Evolutionary conservation across 768 basidiomycete genomes (phyloP), one percentile per base, ranked within the genome.

Genomic region (Leucocoprinus sp.): DNA sequence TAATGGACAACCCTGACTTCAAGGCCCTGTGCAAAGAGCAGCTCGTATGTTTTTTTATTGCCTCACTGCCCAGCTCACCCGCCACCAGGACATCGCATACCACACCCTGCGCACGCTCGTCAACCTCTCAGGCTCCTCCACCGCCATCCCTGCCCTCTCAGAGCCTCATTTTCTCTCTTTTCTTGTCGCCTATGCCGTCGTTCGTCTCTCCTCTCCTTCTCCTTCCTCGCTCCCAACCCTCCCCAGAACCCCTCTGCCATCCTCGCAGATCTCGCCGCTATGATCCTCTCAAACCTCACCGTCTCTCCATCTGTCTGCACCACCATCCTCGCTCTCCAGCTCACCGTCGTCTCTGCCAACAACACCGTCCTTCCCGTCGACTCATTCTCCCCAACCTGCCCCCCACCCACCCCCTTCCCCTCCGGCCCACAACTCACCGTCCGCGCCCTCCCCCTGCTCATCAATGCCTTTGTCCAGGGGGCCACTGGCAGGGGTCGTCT

Each of bases 241-340:
- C 17, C 37, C 31, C 54, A 97, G 93, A 86, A 92, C 63, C 84
- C 89, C n/a, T 78, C 84, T 50, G 81, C 93, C 8, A 80, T 84
- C 47, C 82, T 97, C 21, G 91, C 92, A 26, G 93, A 97, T 68
- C 78, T 98, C 15, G 91, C 93, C 2, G 76, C 90, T n/a, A 98
- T 98, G 95, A 71, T 97, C 1, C 74, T 98, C 8, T 95, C 93
- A n/a, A 98, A 98, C 65, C 67, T 96, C 26, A 87, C 91, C 7
- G 75, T 85, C 4, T 81, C 87, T 35, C 71, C 85, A 2, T 63
- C 74, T 0, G 75, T 85, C 43, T 84, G 87, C 52, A 66, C 74
- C 8, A 60, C 71, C 6, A 61, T 98, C 7, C 65, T 91, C 4
- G 68, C 69, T 1, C 66, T 93, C 35, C 76, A 76, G 48, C 72